Percentiles rank a stretch among this genome's conserved stretches.
Evolutionary conservation across 805 yeast genomes (phyloP).

Genomic region (Wickerhamiella bombiphila): DNA sequence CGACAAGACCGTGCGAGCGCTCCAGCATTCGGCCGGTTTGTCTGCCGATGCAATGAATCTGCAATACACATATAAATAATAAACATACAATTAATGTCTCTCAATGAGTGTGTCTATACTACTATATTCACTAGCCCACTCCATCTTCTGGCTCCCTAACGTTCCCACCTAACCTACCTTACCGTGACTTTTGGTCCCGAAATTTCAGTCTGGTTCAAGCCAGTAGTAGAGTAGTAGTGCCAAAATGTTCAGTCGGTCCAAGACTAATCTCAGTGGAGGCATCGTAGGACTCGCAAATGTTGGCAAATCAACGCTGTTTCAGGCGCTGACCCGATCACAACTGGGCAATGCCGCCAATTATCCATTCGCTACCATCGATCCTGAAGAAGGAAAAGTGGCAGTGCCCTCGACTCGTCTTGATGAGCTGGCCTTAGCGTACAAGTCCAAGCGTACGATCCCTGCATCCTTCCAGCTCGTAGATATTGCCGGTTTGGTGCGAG

Average conservation of each 20-base stretch:
- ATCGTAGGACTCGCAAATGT: slow-evolving; percentile 54
- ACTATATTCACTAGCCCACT: too few species aligned
- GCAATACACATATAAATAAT: slow-evolving; percentile 6
- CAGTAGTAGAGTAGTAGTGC: not conserved
- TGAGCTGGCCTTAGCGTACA: slow-evolving; percentile 33
- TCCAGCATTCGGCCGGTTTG: slow-evolving; percentile 50
- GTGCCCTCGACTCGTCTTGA: slow-evolving; percentile 40
- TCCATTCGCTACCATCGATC: slow-evolving; percentile 66
- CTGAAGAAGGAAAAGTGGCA: slow-evolving; percentile 45
- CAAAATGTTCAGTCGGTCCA: slow-evolving; percentile 12
- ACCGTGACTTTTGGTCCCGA: too few species aligned
- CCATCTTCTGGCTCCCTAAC: too few species aligned
- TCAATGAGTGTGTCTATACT: too few species aligned
- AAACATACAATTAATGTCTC: too few species aligned
- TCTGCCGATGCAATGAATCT: slow-evolving; percentile 16
- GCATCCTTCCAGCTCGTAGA: slow-evolving; percentile 46
- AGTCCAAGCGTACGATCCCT: slow-evolving; percentile 37
- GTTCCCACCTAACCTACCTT: too few species aligned
- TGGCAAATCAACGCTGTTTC: slow-evolving; percentile 45
- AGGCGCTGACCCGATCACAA: slow-evolving; percentile 44
- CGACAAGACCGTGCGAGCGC: slow-evolving; percentile 39
- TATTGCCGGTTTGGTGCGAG: slow-evolving; percentile 56
- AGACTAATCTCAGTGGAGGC: slow-evolving; percentile 26
- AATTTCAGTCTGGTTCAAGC: too few species aligned
- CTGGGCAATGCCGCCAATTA: slow-evolving; percentile 55